Base-by-base conservation (phyloP, 2,329 filamentous ascomycete species). In the Neofusicoccum sp. region DNA sequence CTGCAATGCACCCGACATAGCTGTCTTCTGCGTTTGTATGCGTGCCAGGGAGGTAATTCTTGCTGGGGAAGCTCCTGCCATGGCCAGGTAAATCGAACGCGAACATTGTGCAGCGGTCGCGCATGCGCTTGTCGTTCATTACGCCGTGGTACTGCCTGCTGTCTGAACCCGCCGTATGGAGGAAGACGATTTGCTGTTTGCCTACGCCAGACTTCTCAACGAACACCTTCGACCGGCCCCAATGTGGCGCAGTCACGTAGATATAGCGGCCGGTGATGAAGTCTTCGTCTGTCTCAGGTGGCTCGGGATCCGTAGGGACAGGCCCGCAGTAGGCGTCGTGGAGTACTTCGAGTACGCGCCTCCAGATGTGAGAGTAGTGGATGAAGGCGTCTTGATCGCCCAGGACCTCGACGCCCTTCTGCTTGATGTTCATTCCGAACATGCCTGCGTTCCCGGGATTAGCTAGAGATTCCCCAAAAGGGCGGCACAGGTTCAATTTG, bases 51-150 rank as follows among this genome's bases (percentile, higher is more conserved):
- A 70, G 65, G 61, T 78, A 74, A 24, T 72, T 72, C 54, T 74
- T 69, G 11, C 75, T 74, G 0, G 80, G 80, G 61, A 82, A 82
- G 45, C 74, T 78, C 6, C 79, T 68, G 0, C 80, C 80, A 63
- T 82, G 80, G 2, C 77, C 79, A 0, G 80, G 80, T 8, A 82
- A 70, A 65, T 82, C 80, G 48, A 82, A 80, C 1, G 78, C 78
- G 45, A 76, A 77, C 79, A 82, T 82, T 20, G 73, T 77, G 60
- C 78, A 80, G 58, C 71, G 77, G 67, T 79, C 75, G 20, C 75
- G 71, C 77, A 80, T 80, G 11, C 71, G 69, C 30, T 69, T 61
- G 60, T 82, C 74, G 60, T 82, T 82, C 78, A 83, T 77, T 2
- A 82, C 79, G 20, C 80, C 79, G 57, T 82, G 80, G 57, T 82